phyloP scores from a whole-genome alignment of 2,329 filamentous ascomycete species.

The Trichoderma semiorbis region DNA sequence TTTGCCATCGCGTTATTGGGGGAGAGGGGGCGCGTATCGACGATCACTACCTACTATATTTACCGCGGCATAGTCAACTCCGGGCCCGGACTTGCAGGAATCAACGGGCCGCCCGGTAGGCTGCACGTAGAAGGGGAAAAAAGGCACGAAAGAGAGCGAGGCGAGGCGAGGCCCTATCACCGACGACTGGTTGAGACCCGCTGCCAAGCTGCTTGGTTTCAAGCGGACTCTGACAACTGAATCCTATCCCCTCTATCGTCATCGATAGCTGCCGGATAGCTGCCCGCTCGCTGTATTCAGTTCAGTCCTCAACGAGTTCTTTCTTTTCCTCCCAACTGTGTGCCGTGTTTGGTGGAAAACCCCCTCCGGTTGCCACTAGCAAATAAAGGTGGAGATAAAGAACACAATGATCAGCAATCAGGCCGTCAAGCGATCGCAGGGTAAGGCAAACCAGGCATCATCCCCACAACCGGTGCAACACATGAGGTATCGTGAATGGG shows the following conservation, averaged over 20 bases:
- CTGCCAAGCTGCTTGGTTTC: slow-evolving; percentile 5
- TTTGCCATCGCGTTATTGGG: background rate
- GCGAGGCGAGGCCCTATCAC: background rate
- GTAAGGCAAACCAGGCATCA: background rate
- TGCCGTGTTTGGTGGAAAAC: background rate
- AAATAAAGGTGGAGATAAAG: slow-evolving; percentile 8
- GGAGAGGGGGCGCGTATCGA: slow-evolving; percentile 4
- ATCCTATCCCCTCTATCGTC: background rate
- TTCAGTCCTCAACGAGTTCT: background rate
- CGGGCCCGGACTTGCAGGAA: background rate
- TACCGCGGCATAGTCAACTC: background rate
- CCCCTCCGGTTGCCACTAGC: background rate
- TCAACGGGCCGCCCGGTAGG: background rate
- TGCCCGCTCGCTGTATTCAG: background rate
- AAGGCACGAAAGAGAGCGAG: background rate
- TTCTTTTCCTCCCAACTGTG: background rate
- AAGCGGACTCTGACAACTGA: background rate
- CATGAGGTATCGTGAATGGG: background rate
- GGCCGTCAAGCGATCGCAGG: slow-evolving; percentile 11
- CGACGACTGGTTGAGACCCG: background rate
- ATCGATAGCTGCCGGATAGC: background rate
- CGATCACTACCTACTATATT: slow-evolving; percentile 6
- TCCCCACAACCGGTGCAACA: slow-evolving; percentile 4
- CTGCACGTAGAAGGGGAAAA: background rate
- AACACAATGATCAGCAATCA: background rate